Percentiles rank a stretch among this genome's conserved stretches.
Conservation (phyloP, 2,329 filamentous ascomycete genomes). For the Tolypocladium paradoxum region DNA sequence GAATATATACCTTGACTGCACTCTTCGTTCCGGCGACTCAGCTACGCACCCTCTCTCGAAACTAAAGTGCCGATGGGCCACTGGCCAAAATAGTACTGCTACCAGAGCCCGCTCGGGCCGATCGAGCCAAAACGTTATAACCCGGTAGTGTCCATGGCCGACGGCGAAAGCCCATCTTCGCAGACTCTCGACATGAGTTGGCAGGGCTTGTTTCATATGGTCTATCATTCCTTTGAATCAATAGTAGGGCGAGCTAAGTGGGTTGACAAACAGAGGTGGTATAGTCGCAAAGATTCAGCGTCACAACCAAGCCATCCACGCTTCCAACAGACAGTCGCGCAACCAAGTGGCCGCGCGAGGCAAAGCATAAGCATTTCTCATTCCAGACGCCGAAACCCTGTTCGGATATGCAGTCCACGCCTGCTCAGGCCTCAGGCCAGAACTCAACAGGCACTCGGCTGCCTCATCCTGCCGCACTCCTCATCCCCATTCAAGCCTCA, state of each 20-base stretch:
- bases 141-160: background rate
- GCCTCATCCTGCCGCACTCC: background rate
- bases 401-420: constrained; percentile 12
- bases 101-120: background rate
- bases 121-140: background rate
- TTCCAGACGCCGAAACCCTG: constrained; percentile 20
- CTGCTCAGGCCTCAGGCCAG: constrained; percentile 4
- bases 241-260: background rate
- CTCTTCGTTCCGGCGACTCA: too few relatives aligned
- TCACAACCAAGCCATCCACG: constrained; percentile 1
- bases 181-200: too few relatives aligned
- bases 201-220: background rate
- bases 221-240: constrained; percentile 1
- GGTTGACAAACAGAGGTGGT: constrained; percentile 1
- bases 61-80: too few relatives aligned
- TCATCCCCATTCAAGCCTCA: background rate
- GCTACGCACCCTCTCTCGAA: background rate
- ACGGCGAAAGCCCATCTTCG: background rate
- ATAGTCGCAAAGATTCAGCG: background rate
- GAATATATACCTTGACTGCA: background rate
- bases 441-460: constrained; percentile 6
- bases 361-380: constrained; percentile 12
- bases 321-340: background rate
- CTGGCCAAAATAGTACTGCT: background rate
- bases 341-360: constrained; percentile 6